A percentile compares a stretch with the other conserved stretches of the same genome.
Evolutionary conservation across 2,329 filamentous ascomycete genomes (phyloP).

Genomic region (Sporothrix dimorphospora): DNA sequence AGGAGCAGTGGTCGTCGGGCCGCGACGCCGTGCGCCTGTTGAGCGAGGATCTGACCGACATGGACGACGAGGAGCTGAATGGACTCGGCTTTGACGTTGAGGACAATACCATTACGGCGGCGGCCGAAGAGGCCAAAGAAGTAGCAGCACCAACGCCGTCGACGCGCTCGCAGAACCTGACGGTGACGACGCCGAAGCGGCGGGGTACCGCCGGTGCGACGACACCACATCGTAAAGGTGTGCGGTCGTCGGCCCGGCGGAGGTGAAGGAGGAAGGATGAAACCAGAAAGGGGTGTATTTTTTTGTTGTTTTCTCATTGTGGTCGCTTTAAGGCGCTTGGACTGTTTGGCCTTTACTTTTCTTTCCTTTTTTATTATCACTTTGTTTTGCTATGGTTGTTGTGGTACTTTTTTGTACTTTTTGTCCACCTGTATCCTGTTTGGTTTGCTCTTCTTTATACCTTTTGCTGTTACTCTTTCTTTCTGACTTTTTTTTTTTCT

Average conservation of each 20-base stretch:
- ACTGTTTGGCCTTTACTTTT: not conserved
- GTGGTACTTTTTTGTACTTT: not conserved
- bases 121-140: not conserved
- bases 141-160: not conserved
- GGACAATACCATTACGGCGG: constrained; percentile 49
- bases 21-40: constrained; percentile 68
- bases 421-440: not conserved
- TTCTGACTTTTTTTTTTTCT: not conserved
- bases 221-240: constrained; percentile 38
- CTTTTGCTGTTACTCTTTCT: constrained; percentile 4
- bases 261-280: constrained; percentile 33
- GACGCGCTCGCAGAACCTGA: constrained; percentile 6
- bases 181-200: constrained; percentile 26
- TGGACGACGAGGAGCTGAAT: constrained; percentile 87
- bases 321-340: not conserved
- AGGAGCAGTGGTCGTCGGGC: constrained; percentile 68
- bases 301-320: not conserved
- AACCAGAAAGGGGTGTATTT: not conserved
- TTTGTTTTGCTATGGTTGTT: not conserved
- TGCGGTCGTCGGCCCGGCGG: constrained; percentile 41
- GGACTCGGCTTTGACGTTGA: constrained; percentile 64
- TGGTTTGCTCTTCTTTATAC: constrained; percentile 16
- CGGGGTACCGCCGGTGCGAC: not conserved
- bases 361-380: constrained; percentile 4
- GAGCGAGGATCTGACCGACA: constrained; percentile 87